Evolutionary conservation across 2,329 filamentous ascomycete genomes (phyloP).

Genomic region (Ophiocordyceps camponoti-rufipedis): DNA sequence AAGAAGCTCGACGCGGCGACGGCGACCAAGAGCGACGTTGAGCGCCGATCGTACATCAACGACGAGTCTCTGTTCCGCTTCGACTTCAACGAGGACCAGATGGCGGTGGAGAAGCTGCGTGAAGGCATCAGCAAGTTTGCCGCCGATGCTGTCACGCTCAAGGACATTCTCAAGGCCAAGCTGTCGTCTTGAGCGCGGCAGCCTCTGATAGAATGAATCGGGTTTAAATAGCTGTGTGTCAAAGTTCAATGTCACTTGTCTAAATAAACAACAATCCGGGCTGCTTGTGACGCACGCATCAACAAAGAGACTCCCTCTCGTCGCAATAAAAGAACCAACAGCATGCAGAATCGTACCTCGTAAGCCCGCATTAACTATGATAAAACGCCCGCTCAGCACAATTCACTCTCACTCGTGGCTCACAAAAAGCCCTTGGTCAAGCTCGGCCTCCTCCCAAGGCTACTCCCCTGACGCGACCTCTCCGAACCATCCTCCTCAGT

Average conservation of each 20-base stretch:
- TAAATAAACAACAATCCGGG: neutral
- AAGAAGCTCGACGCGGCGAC: slow-evolving; percentile 71
- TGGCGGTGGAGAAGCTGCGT: slow-evolving; percentile 97
- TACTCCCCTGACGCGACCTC: slow-evolving; percentile 47
- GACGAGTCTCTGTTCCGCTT: slow-evolving; percentile 89
- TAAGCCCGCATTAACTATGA: neutral
- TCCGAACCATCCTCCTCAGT: slow-evolving; percentile 27
- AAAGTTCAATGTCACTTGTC: neutral
- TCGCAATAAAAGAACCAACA: neutral
- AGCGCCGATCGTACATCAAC: slow-evolving; percentile 82
- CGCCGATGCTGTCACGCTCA: slow-evolving; percentile 84
- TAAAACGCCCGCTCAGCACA: neutral
- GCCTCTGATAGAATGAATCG: neutral
- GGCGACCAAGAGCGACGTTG: slow-evolving; percentile 52
- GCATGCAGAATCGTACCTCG: too few species aligned
- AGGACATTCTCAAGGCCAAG: slow-evolving; percentile 83
- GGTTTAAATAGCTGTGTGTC: too few species aligned
- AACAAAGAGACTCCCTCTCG: neutral
- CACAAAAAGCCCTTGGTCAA: slow-evolving; percentile 64
- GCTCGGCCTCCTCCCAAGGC: slow-evolving; percentile 43
- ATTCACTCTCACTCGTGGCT: neutral
- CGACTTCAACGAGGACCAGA: slow-evolving; percentile 98
- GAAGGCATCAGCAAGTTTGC: slow-evolving; percentile 99
- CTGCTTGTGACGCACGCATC: neutral
- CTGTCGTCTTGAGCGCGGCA: slow-evolving; percentile 22